These are phyloP conservation scores for Triticum urartu DNA, from an alignment of 176 grass and related monocot species.

Conservation along the genomic window DNA sequence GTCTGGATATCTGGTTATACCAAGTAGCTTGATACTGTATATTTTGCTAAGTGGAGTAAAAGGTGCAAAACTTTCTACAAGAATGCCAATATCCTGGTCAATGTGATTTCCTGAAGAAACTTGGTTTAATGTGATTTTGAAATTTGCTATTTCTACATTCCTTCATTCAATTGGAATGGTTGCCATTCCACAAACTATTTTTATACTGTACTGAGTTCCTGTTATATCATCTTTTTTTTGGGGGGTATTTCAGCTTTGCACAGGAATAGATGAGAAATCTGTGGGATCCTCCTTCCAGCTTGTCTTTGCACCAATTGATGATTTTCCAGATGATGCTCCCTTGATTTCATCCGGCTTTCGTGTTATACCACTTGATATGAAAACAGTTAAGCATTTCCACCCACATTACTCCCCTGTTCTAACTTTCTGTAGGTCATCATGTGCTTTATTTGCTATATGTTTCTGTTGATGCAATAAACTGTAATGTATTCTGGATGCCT, in stretches of 20 bases:
- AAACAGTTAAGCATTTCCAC: constrained; percentile 67
- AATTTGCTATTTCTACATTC: neutral
- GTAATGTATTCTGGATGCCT: neutral
- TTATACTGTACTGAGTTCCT: neutral
- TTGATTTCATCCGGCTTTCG: constrained; percentile 90
- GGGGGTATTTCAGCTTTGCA: constrained; percentile 79
- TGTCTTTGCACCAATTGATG: constrained; percentile 90
- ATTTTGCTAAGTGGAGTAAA: neutral
- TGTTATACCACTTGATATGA: constrained; percentile 89
- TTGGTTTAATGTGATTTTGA: neutral
- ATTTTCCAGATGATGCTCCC: constrained; percentile 84
- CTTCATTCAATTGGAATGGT: neutral
- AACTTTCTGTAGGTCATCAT: neutral
- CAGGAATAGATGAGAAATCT: constrained; percentile 93
- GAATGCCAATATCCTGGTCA: neutral
- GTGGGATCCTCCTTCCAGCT: constrained; percentile 90
- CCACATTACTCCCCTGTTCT: neutral
- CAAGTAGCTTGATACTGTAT: neutral
- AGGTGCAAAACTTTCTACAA: neutral
- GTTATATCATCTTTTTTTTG: neutral
- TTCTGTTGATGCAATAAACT: neutral
- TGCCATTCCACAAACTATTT: neutral
- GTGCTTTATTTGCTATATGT: neutral
- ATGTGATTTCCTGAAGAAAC: neutral
- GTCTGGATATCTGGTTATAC: neutral